Conservation (phyloP, 257 asterid species). For the Lavandula angustifolia region DNA sequence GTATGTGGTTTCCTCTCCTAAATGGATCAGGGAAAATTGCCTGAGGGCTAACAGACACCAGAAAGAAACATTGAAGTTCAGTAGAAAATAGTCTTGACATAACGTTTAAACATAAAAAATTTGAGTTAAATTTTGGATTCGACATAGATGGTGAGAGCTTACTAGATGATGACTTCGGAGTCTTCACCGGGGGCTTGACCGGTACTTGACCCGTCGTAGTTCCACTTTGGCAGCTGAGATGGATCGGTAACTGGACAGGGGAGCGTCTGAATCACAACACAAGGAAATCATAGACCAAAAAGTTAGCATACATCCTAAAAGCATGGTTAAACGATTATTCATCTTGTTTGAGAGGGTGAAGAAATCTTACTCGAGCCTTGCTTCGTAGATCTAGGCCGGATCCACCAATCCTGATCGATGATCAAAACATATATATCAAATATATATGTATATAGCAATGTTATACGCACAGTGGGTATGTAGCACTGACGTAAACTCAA, state of each 20-base stretch:
- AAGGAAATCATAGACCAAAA: neutral
- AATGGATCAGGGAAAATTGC: slow-evolving; percentile 65
- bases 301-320: neutral
- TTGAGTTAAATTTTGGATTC: too few relatives aligned
- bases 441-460: neutral
- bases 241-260: slow-evolving; percentile 50
- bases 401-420: slow-evolving; percentile 53
- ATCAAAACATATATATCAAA: slow-evolving; percentile 9
- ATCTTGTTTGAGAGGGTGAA: neutral
- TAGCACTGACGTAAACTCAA: neutral
- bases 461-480: too few relatives aligned
- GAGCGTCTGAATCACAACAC: slow-evolving; percentile 40
- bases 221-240: slow-evolving; percentile 61
- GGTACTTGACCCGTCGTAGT: slow-evolving; percentile 55
- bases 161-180: slow-evolving; percentile 59
- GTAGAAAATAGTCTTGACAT: neutral
- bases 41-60: slow-evolving; percentile 43
- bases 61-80: neutral
- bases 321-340: neutral
- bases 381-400: slow-evolving; percentile 55
- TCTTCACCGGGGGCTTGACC: slow-evolving; percentile 66
- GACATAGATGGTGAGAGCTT: neutral
- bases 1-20: slow-evolving; percentile 54
- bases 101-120: neutral
- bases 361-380: slow-evolving; percentile 51